These are phyloP conservation scores for Prunus salicina DNA, from an alignment of 306 rosid genomes.

Conservation along the genomic window DNA sequence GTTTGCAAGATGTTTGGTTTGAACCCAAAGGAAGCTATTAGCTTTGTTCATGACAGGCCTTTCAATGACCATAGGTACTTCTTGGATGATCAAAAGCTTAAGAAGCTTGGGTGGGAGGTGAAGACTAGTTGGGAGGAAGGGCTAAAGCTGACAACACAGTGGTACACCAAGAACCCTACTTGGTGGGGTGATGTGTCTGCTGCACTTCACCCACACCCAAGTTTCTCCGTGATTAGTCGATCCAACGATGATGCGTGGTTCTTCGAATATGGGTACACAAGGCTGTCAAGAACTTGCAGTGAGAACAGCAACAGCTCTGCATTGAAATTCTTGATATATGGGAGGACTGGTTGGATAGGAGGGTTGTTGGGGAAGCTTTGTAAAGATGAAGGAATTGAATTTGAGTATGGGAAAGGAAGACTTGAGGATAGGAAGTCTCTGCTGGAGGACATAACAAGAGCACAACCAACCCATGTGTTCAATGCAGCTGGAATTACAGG, in stretches of 20 bases:
- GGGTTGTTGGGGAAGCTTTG: slow-evolving; percentile 63
- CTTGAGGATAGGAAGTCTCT: slow-evolving; percentile 55
- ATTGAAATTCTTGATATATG: slow-evolving; percentile 61
- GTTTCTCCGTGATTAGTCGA: slow-evolving; percentile 41
- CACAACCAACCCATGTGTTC: slow-evolving; percentile 61
- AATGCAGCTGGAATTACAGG: slow-evolving; percentile 76
- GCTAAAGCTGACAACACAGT: slow-evolving; percentile 54
- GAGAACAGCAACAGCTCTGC: slow-evolving; percentile 26
- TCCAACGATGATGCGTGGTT: slow-evolving; percentile 56
- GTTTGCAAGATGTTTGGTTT: slow-evolving; percentile 47
- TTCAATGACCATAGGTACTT: slow-evolving; percentile 76
- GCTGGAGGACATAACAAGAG: slow-evolving; percentile 48
- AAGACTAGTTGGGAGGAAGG: slow-evolving; percentile 64
- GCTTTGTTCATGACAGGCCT: slow-evolving; percentile 73
- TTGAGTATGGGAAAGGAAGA: slow-evolving; percentile 63
- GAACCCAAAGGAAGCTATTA: slow-evolving; percentile 43
- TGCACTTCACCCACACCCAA: slow-evolving; percentile 66
- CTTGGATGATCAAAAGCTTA: slow-evolving; percentile 69
- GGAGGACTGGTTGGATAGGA: slow-evolving; percentile 72
- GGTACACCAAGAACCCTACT: slow-evolving; percentile 54
- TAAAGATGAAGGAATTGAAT: slow-evolving; percentile 45
- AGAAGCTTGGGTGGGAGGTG: slow-evolving; percentile 67
- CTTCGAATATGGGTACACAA: slow-evolving; percentile 42
- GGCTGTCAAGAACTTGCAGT: slow-evolving; percentile 45
- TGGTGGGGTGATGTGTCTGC: slow-evolving; percentile 83